Evolutionary conservation across 2,329 filamentous ascomycete species (phyloP), one percentile per base, ranked within the genome.

Genomic region (Trichoderma asperellum): DNA sequence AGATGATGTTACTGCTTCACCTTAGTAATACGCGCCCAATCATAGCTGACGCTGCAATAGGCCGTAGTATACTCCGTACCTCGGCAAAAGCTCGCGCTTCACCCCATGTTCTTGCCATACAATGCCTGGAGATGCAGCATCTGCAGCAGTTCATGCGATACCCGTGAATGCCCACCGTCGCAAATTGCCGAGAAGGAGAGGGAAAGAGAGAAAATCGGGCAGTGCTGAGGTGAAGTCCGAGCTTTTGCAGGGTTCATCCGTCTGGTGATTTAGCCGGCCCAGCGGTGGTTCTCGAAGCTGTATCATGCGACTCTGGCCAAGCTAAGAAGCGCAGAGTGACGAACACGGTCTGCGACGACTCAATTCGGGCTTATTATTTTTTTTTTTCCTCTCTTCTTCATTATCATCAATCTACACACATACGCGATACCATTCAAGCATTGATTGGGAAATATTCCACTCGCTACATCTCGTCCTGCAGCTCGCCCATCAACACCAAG

Each of bases 231-330:
- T 37, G n/a, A 5, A 35, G 55, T 32, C 55, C 55, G 32, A 58
- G 56, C 29, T n/a, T 58, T 37, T 37, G n/a, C 34, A 27, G 16
- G 10, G 21, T 47, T 18, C 12, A 0, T 55, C 21, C 7, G 0
- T 40, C 5, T 5, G 18, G 24, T 40, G 61, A 53, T 40, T 64
- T 64, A 64, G 47, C 61, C 61, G 61, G 29, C 18, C 49, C 18
- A 37, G 27, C 37, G 32, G 47, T 24, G 52, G 49, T 32, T 49
- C 34, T 35, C 3, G 37, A 47, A 24, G 43, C 37, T 21, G 49
- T 66, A 55, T 57, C 63, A 57, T 66, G 37, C 55, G 63, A 59
- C 52, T 66, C 40, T 52, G 27, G 55, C 53, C 63, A 58, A 66
- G 55, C 55, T 21, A 55, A 56, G 43, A 64, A 24, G 21, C 21